Evolutionary conservation across 495 filamentous ascomycete genomes (phyloP).

Genomic region (Cercophora scortea): DNA sequence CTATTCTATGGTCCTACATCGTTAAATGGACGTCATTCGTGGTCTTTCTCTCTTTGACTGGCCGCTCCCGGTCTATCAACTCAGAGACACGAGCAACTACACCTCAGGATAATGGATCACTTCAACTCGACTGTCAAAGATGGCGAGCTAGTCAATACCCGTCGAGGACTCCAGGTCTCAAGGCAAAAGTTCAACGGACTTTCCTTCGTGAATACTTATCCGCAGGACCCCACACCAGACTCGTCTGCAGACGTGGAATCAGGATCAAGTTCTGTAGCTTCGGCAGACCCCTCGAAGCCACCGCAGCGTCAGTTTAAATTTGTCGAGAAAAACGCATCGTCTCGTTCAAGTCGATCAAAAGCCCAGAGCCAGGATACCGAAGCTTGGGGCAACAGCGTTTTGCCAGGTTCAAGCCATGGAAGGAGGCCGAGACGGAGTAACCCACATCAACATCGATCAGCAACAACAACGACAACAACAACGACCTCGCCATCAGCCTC

Average conservation of each 20-base stretch:
- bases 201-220: constrained; percentile 23
- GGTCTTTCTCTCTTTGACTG: too few relatives aligned
- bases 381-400: neutral
- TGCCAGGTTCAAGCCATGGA: neutral
- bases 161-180: constrained; percentile 22
- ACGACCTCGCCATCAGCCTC: constrained; percentile 4
- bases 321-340: constrained; percentile 6
- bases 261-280: too few relatives aligned
- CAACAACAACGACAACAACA: constrained; percentile 1
- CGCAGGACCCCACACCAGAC: constrained; percentile 3
- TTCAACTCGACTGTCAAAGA: constrained; percentile 24
- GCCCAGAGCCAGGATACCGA: neutral
- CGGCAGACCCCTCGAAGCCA: neutral
- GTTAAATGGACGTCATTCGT: too few relatives aligned
- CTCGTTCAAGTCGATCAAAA: neutral
- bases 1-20: too few relatives aligned
- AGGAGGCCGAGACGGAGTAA: constrained; percentile 4
- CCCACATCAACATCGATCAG: neutral
- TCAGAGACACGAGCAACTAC: too few relatives aligned
- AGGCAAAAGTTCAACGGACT: constrained; percentile 22
- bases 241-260: too few relatives aligned
- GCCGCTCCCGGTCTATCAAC: too few relatives aligned
- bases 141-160: constrained; percentile 20
- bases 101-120: constrained; percentile 16
- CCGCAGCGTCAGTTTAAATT: constrained; percentile 12